These are phyloP conservation scores for Podospora comata DNA, from an alignment of 495 filamentous ascomycete genomes.

Conservation along the genomic window DNA sequence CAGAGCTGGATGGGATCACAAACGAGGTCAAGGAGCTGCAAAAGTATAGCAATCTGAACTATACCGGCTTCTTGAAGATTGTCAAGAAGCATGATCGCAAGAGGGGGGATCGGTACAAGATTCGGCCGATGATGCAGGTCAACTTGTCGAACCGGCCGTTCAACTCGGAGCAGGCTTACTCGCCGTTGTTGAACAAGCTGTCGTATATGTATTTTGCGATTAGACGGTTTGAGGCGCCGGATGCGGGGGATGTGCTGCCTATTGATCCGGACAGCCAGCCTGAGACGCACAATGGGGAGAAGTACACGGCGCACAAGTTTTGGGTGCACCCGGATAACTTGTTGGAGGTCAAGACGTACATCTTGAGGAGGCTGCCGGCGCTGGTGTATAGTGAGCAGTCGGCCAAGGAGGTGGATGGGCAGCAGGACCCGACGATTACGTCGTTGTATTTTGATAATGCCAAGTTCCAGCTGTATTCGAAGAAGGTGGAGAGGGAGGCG, in stretches of 20 bases:
- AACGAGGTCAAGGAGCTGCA: conserved; percentile 90
- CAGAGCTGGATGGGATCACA: conserved; percentile 80
- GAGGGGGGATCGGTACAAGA: conserved; percentile 72
- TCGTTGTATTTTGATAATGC: conserved; percentile 93
- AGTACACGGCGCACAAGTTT: conserved; percentile 92
- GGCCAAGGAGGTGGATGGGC: conserved; percentile 69
- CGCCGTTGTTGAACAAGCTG: conserved; percentile 81
- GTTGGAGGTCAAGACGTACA: conserved; percentile 91
- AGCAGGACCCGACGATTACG: conserved; percentile 85
- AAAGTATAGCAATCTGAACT: conserved; percentile 94
- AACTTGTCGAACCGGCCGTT: conserved; percentile 82
- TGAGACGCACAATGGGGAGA: conserved; percentile 54
- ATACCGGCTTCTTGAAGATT: conserved; percentile 95
- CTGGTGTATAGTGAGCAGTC: conserved; percentile 89
- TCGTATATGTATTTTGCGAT: conserved; percentile 96
- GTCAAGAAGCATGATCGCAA: conserved; percentile 98
- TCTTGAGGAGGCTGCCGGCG: conserved; percentile 82
- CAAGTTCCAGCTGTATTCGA: conserved; percentile 77
- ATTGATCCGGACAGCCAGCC: conserved; percentile 39
- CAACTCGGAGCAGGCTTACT: conserved; percentile 88
- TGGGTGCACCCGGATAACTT: conserved; percentile 96
- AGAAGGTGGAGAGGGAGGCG: conserved; percentile 73
- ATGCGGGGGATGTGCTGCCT: conserved; percentile 26
- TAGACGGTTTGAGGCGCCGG: conserved; percentile 65
- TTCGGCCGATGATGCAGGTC: conserved; percentile 85